phyloP scores from a whole-genome alignment of 768 basidiomycete genomes.

The Termitomyces sp. region DNA sequence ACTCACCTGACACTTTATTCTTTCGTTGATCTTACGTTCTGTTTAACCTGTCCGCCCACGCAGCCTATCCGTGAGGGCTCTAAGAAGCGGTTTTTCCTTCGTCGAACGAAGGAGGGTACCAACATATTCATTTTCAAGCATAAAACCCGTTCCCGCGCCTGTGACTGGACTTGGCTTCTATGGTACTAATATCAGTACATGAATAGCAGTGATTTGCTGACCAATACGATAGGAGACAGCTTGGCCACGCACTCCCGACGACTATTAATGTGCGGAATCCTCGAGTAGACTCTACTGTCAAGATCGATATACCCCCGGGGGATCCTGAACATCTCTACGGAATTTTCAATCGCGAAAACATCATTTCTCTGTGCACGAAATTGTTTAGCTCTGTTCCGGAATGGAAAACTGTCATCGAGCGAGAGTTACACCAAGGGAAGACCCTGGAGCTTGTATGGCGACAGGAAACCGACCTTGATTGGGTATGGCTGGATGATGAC shows the following conservation, averaged over 20 bases:
- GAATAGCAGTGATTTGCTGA: not conserved
- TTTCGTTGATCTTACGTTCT: slow-evolving; percentile 81
- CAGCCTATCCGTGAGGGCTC: slow-evolving; percentile 33
- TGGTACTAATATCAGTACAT: slow-evolving; percentile 43
- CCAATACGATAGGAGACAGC: slow-evolving; percentile 48
- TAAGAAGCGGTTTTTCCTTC: slow-evolving; percentile 47
- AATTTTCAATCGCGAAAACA: slow-evolving; percentile 56
- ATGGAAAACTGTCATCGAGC: slow-evolving; percentile 60
- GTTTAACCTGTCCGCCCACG: slow-evolving; percentile 62
- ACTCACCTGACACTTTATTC: slow-evolving; percentile 86
- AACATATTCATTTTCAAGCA: slow-evolving; percentile 86
- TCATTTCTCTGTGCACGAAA: slow-evolving; percentile 60
- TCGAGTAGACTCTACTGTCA: slow-evolving; percentile 59
- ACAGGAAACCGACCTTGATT: slow-evolving; percentile 69
- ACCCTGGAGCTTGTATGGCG: slow-evolving; percentile 79
- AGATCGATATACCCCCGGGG: slow-evolving; percentile 60
- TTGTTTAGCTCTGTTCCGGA: slow-evolving; percentile 53
- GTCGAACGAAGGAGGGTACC: slow-evolving; percentile 57
- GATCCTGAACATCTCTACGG: slow-evolving; percentile 39
- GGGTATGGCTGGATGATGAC: slow-evolving; percentile 77
- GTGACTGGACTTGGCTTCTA: slow-evolving; percentile 89
- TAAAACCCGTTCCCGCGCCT: slow-evolving; percentile 71
- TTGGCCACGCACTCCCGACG: slow-evolving; percentile 70
- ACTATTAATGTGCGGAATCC: slow-evolving; percentile 72
- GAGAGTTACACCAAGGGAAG: slow-evolving; percentile 50